These are phyloP conservation scores for Trichosporon asahii DNA, from an alignment of 1,284 basidiomycete genomes.

Conservation along the genomic window DNA sequence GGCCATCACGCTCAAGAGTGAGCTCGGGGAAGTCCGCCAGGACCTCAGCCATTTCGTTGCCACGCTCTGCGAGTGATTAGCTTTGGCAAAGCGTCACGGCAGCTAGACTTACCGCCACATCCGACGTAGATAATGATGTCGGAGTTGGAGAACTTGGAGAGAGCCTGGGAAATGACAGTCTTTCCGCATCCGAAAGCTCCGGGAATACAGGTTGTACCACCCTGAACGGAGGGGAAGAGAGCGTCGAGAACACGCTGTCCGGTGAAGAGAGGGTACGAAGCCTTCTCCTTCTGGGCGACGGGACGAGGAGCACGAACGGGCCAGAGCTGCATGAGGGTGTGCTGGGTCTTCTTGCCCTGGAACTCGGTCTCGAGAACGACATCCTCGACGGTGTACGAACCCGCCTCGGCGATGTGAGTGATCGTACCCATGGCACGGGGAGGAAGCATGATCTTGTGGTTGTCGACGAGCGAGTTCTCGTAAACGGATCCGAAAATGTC, in stretches of 20 bases:
- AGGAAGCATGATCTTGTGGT: slow-evolving; percentile 95
- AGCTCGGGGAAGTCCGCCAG: slow-evolving; percentile 95
- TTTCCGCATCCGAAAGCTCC: slow-evolving; percentile 98
- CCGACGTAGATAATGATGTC: slow-evolving; percentile 99
- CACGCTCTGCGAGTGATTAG: slow-evolving; percentile 26
- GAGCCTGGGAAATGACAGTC: slow-evolving; percentile 91
- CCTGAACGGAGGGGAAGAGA: slow-evolving; percentile 98
- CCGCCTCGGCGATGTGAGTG: slow-evolving; percentile 89
- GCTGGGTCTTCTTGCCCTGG: slow-evolving; percentile 87
- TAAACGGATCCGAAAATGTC: slow-evolving; percentile 94
- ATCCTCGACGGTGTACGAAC: slow-evolving; percentile 91
- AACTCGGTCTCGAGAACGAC: slow-evolving; percentile 96
- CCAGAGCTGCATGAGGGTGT: slow-evolving; percentile 98
- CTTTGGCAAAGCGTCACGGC: background rate
- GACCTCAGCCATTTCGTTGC: slow-evolving; percentile 87
- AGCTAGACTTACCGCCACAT: slow-evolving; percentile 60
- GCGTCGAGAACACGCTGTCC: slow-evolving; percentile 97
- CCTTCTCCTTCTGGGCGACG: slow-evolving; percentile 88
- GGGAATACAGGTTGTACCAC: slow-evolving; percentile 97
- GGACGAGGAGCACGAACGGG: slow-evolving; percentile 97
- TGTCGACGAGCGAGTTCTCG: slow-evolving; percentile 93
- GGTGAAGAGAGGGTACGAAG: slow-evolving; percentile 87
- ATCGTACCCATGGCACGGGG: slow-evolving; percentile 94
- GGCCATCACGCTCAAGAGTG: slow-evolving; percentile 80
- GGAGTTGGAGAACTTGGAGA: slow-evolving; percentile 99